Conservation (phyloP, 169 alveolate species). For the Plasmodium relictum region DNA sequence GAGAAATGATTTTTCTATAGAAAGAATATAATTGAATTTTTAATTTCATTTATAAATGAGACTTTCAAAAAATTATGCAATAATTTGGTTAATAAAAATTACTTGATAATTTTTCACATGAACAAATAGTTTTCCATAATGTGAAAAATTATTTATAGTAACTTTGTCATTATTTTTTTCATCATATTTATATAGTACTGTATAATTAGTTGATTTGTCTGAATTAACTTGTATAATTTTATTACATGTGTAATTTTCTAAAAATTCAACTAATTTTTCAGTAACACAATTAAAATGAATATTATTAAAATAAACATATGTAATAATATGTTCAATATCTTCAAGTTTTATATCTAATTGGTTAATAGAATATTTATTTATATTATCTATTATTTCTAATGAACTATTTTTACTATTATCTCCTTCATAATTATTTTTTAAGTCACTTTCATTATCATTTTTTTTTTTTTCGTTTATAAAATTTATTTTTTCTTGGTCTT, state of each 20-base stretch:
- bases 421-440: background rate
- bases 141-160: constrained; percentile 58
- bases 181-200: constrained; percentile 62
- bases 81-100: constrained; percentile 31
- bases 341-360: constrained; percentile 57
- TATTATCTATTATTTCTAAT: constrained; percentile 59
- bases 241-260: constrained; percentile 53
- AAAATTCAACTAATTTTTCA: constrained; percentile 50
- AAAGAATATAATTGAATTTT: no score
- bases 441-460: constrained; percentile 1
- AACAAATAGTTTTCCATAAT: constrained; percentile 74
- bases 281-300: constrained; percentile 71
- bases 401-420: background rate
- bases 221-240: constrained; percentile 69
- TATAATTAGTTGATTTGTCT: constrained; percentile 68
- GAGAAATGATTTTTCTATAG: no score
- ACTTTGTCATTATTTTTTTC: constrained; percentile 69
- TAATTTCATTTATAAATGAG: no score
- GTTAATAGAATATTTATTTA: constrained; percentile 68
- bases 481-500: background rate
- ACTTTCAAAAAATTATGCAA: background rate
- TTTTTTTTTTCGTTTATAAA: background rate
- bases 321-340: constrained; percentile 71
- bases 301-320: constrained; percentile 65
- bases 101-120: constrained; percentile 77